Conservation (phyloP, 106 monocot genomes). For the Ottelia alismoides region DNA sequence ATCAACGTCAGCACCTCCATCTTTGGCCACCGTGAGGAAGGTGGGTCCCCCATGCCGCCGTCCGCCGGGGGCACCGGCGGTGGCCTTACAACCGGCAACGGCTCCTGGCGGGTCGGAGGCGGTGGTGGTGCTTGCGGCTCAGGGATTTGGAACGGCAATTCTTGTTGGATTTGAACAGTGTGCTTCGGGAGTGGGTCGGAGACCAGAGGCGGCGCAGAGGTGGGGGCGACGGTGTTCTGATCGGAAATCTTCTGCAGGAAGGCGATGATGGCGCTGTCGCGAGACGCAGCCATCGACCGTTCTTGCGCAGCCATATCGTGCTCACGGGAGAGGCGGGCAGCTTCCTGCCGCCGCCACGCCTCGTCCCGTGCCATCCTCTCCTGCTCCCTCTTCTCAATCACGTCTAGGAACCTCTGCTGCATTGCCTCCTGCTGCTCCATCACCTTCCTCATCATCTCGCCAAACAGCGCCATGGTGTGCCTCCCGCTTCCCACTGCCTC, state of each 20-base stretch:
- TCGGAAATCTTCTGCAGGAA: constrained; percentile 53
- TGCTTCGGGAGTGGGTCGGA: too few species aligned
- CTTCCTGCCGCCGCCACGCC: constrained; percentile 75
- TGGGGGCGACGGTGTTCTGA: constrained; percentile 22
- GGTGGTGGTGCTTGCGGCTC: neutral
- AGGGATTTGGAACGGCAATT: neutral
- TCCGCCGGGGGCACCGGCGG: neutral
- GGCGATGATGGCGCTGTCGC: constrained; percentile 48
- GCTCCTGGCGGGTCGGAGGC: neutral
- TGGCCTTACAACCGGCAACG: neutral
- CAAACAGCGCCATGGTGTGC: constrained; percentile 57
- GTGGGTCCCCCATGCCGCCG: constrained; percentile 1
- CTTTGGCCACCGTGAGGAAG: constrained; percentile 67
- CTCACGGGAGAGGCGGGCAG: constrained; percentile 43
- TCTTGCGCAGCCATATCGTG: constrained; percentile 49
- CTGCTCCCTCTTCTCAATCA: constrained; percentile 74
- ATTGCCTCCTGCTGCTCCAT: constrained; percentile 76
- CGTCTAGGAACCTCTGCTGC: constrained; percentile 63
- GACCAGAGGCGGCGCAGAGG: too few species aligned
- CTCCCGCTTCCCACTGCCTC: constrained; percentile 4
- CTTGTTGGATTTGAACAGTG: too few species aligned
- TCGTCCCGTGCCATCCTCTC: constrained; percentile 63
- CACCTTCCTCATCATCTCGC: constrained; percentile 57
- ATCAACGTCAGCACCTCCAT: constrained; percentile 18
- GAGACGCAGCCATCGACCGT: constrained; percentile 42